These are phyloP conservation scores for Cyamopsis tetragonoloba DNA, from an alignment of 306 rosid genomes.

Conservation along the genomic window DNA sequence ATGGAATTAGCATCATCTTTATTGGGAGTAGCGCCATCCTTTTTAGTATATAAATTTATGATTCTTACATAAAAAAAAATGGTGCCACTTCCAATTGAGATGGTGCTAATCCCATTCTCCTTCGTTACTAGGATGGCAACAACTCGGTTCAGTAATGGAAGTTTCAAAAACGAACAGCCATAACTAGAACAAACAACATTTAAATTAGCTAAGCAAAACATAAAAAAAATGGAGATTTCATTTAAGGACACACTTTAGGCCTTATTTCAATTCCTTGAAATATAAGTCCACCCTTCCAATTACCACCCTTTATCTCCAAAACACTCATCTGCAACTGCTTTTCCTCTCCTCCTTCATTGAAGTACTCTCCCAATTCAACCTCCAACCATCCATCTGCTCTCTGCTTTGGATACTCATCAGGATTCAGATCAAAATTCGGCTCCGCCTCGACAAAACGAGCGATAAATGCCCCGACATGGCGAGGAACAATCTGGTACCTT, in stretches of 20 bases:
- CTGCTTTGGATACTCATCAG: conserved; percentile 36
- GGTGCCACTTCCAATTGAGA: no score
- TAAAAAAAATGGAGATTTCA: neutral
- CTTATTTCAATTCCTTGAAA: conserved; percentile 77
- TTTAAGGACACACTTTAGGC: conserved; percentile 21
- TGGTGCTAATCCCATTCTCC: no score
- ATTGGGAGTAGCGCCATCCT: no score
- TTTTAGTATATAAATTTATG: no score
- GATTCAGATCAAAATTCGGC: neutral
- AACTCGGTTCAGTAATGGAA: neutral
- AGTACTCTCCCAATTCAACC: conserved; percentile 71
- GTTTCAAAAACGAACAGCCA: neutral
- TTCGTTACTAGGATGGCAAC: neutral
- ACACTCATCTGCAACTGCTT: conserved; percentile 56
- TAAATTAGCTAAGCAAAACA: neutral
- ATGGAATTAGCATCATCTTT: no score
- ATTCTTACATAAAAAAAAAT: no score
- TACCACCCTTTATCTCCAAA: conserved; percentile 44
- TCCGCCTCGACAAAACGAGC: neutral
- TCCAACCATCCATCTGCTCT: conserved; percentile 72
- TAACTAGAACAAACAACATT: neutral
- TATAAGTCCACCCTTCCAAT: conserved; percentile 75
- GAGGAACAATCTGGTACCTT: conserved; percentile 34
- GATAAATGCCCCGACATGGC: conserved; percentile 20
- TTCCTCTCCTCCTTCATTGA: conserved; percentile 33